Evolutionary conservation across 768 basidiomycete species (phyloP), one percentile per base, ranked within the genome.

Genomic region (Pulveroboletus sp.): DNA sequence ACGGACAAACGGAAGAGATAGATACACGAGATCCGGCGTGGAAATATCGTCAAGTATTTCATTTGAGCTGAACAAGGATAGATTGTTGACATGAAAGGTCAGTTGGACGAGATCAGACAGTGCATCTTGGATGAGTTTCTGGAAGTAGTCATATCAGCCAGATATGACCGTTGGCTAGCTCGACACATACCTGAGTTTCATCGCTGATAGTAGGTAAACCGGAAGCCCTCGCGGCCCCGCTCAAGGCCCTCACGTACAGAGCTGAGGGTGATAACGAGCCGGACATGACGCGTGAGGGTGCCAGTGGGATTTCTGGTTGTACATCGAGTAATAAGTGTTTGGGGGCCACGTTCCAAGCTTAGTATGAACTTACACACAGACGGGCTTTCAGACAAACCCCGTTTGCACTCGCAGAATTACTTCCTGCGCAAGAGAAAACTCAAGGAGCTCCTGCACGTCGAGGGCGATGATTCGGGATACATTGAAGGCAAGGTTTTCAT

Each of bases 21-120:
- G 73, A 67, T 89, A 93, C 2, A 84, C 70, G 32, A 93, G 70
- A 69, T 93, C 82, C 31, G 74, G 69, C 2, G 91, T 90, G 3
- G 86, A 74, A 48, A 95, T 82, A 65, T 95, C 92, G 39, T 91
- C 86, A 15, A 93, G 70, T 0, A 74, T 75, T 61, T 95, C 92
- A 60, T 94, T 94, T 4, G 83, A 73, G 50, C 90, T 93, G 71
- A 94, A 92, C 32, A 94, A 69, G 0, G 81, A 78, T 39, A 93
- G 72, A 35, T 74, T 75, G 24, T 75, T 57, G 48, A 92, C 74
- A 24, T 81, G 77, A 30, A 75, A 69, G 40, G 73, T 69, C 35
- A 88, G 67, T 38, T 71, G 69, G 24, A 71, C 69, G 28, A 93
- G 70, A 70, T 89, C 81, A 7, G 67, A 63, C 44, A 86, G 63